Conservation (phyloP, 2,329 filamentous ascomycete genomes). For the Clarireedia sp. region DNA sequence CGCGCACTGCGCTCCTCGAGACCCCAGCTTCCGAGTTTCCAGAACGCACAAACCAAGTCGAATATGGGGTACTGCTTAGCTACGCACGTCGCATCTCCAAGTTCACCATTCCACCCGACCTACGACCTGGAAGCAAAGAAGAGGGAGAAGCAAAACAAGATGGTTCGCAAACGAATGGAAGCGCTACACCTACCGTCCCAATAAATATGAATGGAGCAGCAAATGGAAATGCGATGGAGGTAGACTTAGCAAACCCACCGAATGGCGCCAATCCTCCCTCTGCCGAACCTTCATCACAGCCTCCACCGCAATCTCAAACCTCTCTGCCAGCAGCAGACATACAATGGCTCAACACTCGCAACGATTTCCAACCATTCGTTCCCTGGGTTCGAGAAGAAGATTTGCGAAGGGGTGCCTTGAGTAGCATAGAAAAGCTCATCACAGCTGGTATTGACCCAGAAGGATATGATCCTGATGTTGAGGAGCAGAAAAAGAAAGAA, state of each 20-base stretch:
- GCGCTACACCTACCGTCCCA: conserved; percentile 18
- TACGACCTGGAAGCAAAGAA: conserved; percentile 1
- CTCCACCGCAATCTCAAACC: conserved; percentile 15
- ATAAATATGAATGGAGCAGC: conserved; percentile 5
- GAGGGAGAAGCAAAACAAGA: background rate
- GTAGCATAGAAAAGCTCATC: conserved; percentile 51
- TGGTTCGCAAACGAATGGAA: conserved; percentile 23
- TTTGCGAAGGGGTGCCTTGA: conserved; percentile 62
- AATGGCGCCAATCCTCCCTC: background rate
- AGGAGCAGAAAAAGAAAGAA: conserved; percentile 27
- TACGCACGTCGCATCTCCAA: conserved; percentile 76
- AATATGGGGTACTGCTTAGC: conserved; percentile 64
- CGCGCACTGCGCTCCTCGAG: conserved; percentile 63
- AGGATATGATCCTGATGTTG: conserved; percentile 45
- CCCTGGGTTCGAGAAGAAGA: conserved; percentile 70
- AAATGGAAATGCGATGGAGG: conserved; percentile 15
- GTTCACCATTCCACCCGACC: conserved; percentile 56
- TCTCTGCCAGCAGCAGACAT: conserved; percentile 31
- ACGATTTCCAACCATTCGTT: conserved; percentile 50
- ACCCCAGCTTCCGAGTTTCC: conserved; percentile 52
- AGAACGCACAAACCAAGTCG: conserved; percentile 45
- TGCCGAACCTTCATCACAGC: conserved; percentile 12
- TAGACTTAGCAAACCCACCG: conserved; percentile 19
- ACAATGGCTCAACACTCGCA: conserved; percentile 43
- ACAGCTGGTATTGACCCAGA: conserved; percentile 56